Evolutionary conservation across 345 rosid genomes (phyloP).

Genomic region (Eucalyptus rudis): DNA sequence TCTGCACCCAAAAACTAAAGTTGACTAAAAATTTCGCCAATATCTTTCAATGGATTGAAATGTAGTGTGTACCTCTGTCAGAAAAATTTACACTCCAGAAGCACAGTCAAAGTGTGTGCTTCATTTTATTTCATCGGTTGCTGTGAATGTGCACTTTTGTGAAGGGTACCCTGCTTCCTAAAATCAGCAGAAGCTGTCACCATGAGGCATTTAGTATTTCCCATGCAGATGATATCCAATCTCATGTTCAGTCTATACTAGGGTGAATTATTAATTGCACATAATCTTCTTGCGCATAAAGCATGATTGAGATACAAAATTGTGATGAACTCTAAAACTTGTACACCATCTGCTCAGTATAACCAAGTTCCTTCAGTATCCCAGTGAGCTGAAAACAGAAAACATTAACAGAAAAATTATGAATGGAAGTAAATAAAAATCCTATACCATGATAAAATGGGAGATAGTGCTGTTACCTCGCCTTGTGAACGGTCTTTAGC

Average conservation of each 20-base stretch:
- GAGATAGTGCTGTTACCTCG: slow-evolving; percentile 38
- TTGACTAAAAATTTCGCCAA: not conserved
- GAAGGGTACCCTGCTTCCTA: not conserved
- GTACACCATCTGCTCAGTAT: slow-evolving; percentile 87
- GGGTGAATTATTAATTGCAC: not conserved
- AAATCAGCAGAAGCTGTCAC: not conserved
- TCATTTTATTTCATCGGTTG: not conserved
- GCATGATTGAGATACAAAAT: not conserved
- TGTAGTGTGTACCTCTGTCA: not conserved
- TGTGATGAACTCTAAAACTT: slow-evolving; percentile 36
- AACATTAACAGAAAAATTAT: not conserved
- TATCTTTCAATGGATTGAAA: not conserved
- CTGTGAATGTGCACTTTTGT: not conserved
- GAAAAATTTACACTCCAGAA: not conserved
- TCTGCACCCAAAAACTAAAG: not conserved
- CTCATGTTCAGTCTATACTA: not conserved
- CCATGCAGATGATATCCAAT: not conserved
- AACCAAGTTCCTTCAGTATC: slow-evolving; percentile 76
- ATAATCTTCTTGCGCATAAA: not conserved
- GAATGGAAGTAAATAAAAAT: not conserved
- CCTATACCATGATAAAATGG: not conserved
- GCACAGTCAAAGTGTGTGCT: not conserved
- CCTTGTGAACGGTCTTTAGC: slow-evolving; percentile 87
- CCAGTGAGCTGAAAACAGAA: slow-evolving; percentile 53
- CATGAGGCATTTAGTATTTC: not conserved